Percentiles rank a stretch among this genome's conserved stretches.
Evolutionary conservation across 345 rosid species (phyloP).

Genomic region (Acer saccharum): DNA sequence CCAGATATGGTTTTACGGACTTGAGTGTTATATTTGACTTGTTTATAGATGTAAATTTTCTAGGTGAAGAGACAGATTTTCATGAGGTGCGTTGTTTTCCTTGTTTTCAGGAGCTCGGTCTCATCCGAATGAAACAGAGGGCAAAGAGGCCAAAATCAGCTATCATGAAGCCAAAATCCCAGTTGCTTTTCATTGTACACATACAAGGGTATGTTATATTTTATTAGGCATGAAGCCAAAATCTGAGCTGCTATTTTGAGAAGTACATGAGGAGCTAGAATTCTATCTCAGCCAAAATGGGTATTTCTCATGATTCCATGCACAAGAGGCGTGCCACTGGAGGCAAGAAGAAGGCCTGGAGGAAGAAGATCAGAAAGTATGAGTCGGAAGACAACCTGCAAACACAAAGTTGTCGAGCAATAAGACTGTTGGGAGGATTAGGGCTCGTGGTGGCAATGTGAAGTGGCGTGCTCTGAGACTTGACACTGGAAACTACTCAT

Average conservation of each 20-base stretch:
- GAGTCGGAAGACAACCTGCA: too few relatives aligned
- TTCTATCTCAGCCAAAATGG: constrained; percentile 59
- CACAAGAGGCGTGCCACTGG: constrained; percentile 85
- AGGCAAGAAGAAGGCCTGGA: constrained; percentile 71
- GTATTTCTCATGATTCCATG: constrained; percentile 84
- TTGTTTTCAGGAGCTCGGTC: constrained; percentile 64
- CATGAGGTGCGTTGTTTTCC: neutral
- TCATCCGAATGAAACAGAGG: constrained; percentile 78
- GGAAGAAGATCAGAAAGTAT: constrained; percentile 43
- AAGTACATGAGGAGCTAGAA: too few relatives aligned
- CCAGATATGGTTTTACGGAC: neutral
- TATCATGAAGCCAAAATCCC: constrained; percentile 36
- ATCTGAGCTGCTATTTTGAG: too few relatives aligned
- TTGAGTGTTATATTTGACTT: neutral
- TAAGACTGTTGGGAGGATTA: too few relatives aligned
- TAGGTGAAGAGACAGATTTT: neutral
- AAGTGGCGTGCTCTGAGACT: too few relatives aligned
- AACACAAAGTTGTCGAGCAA: too few relatives aligned
- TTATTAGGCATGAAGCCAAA: neutral
- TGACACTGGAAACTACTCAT: too few relatives aligned
- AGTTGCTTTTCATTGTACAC: constrained; percentile 71
- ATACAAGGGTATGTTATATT: constrained; percentile 59
- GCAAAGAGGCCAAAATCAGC: constrained; percentile 55
- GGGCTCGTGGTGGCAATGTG: too few relatives aligned
- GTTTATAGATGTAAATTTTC: neutral